Percentiles rank a stretch among this genome's conserved stretches.
Evolutionary conservation across 768 basidiomycete species (phyloP).

Genomic region (Erythrobasidium yunnanense): DNA sequence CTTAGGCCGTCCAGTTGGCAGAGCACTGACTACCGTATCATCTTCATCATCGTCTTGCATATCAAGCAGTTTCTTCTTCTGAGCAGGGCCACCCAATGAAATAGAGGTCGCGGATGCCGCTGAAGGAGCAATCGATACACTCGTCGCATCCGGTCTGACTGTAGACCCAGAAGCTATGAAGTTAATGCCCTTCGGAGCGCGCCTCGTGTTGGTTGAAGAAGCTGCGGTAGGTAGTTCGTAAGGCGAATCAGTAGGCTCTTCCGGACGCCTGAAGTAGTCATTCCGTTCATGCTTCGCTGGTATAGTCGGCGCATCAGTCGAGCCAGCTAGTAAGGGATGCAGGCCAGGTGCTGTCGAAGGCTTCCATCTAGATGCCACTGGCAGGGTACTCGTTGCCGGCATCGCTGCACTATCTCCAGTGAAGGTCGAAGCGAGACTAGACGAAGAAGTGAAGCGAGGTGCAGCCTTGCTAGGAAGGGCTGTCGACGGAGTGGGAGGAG

Average conservation of each 20-base stretch:
- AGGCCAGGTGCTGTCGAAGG: background rate
- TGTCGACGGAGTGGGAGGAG: background rate
- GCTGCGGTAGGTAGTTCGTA: conserved; percentile 5
- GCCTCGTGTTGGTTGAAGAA: background rate
- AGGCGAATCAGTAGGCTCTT: background rate
- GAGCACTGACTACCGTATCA: background rate
- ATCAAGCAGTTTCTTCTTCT: conserved; percentile 8
- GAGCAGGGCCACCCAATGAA: background rate
- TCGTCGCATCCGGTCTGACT: background rate
- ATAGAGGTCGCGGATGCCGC: background rate
- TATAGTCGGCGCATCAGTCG: background rate
- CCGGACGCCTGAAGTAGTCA: background rate
- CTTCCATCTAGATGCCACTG: background rate
- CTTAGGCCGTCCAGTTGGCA: conserved; percentile 3
- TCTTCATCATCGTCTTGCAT: conserved; percentile 18
- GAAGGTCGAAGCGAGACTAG: background rate
- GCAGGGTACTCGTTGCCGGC: too few species aligned
- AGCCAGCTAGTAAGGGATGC: background rate
- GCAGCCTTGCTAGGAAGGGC: too few species aligned
- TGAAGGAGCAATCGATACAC: background rate
- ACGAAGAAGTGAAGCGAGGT: conserved; percentile 3
- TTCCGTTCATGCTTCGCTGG: background rate
- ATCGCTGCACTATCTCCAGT: too few species aligned
- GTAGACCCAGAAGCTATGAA: background rate
- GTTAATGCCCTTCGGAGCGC: conserved; percentile 11